Conservation (phyloP, 1,284 basidiomycete genomes). For the Trichosporon coremiiforme region DNA sequence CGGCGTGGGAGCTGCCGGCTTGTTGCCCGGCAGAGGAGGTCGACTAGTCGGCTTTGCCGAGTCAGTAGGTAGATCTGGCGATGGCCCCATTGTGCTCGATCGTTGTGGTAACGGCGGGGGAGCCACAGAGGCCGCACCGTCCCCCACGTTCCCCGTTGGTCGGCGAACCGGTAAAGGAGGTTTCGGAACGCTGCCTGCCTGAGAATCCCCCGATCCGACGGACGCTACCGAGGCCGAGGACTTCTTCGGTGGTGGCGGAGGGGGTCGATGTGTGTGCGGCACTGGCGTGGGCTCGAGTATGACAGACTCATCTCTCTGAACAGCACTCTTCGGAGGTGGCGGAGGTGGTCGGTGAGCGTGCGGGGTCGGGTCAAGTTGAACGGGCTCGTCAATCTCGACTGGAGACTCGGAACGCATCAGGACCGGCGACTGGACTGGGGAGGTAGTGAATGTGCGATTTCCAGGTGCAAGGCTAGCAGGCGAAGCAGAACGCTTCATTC, state of each 20-base stretch:
- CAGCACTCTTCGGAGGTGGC: conserved; percentile 14
- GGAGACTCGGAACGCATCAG: not conserved
- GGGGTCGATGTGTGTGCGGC: not conserved
- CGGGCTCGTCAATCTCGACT: not conserved
- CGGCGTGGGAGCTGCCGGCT: conserved; percentile 31
- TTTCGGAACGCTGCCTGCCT: not conserved
- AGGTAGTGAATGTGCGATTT: not conserved
- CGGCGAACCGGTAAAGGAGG: conserved; percentile 26
- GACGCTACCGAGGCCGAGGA: not conserved
- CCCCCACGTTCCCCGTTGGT: conserved; percentile 8
- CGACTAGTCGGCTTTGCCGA: not conserved
- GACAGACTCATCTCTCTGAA: not conserved
- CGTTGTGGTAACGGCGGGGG: not conserved
- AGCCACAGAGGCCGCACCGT: not conserved
- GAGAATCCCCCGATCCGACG: not conserved
- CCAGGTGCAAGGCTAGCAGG: not conserved
- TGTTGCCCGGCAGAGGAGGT: conserved; percentile 33
- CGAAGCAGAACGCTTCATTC: conserved; percentile 9
- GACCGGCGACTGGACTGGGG: not conserved
- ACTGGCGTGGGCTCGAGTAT: not conserved
- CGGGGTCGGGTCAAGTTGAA: not conserved
- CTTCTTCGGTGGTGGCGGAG: conserved; percentile 16
- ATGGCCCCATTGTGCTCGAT: not conserved
- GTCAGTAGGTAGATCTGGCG: not conserved
- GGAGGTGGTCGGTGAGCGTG: conserved; percentile 19